Evolutionary conservation across 345 rosid genomes (phyloP).

Genomic region (Lenwebbia sp.): DNA sequence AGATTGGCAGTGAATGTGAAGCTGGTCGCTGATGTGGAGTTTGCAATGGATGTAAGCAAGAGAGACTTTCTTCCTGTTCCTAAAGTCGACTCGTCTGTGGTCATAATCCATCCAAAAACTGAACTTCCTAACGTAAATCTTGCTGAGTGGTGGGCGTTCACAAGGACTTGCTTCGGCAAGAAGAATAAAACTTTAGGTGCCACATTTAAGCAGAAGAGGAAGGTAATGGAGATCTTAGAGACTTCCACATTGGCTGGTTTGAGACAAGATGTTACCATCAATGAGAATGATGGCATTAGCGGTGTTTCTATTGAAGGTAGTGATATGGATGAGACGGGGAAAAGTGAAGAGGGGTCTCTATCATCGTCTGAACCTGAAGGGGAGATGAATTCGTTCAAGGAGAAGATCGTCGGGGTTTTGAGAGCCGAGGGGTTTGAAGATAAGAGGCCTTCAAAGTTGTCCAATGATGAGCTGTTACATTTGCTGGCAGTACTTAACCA

Average conservation of each 20-base stretch:
- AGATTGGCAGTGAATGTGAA: constrained; percentile 85
- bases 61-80: constrained; percentile 85
- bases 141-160: constrained; percentile 72
- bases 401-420: constrained; percentile 37
- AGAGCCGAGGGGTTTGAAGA: constrained; percentile 41
- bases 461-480: constrained; percentile 44
- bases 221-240: constrained; percentile 45
- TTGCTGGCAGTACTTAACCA: constrained; percentile 59
- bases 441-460: constrained; percentile 78
- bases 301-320: not conserved
- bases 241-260: constrained; percentile 14
- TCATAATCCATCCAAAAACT: constrained; percentile 61
- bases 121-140: constrained; percentile 46
- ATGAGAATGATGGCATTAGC: not conserved
- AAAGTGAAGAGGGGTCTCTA: constrained; percentile 2
- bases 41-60: constrained; percentile 85
- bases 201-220: constrained; percentile 85
- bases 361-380: constrained; percentile 11
- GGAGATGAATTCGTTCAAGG: constrained; percentile 42
- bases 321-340: constrained; percentile 6
- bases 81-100: constrained; percentile 82
- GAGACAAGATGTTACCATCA: not conserved
- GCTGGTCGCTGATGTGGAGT: constrained; percentile 66
- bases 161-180: constrained; percentile 64
- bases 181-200: constrained; percentile 91